Conservation (phyloP, 176 grass and related monocot genomes). For the Melocanna baccifera region DNA sequence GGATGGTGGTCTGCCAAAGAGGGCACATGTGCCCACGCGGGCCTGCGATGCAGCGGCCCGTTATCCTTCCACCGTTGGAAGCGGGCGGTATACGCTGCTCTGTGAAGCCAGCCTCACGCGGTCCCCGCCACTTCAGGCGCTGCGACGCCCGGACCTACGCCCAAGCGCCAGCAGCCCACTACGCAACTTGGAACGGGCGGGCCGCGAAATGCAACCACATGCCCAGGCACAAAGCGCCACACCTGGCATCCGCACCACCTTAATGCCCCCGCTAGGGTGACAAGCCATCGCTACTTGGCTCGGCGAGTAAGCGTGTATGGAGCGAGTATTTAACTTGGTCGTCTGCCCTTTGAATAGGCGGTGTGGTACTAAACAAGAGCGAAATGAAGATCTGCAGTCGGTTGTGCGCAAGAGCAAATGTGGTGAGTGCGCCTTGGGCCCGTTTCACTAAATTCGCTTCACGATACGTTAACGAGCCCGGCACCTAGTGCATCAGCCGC, state of each 20-base stretch:
- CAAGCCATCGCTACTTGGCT: slow-evolving; percentile 17
- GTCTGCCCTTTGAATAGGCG: background rate
- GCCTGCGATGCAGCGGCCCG: background rate
- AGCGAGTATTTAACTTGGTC: background rate
- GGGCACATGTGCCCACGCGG: background rate
- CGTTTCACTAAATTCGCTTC: background rate
- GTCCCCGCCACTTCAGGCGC: background rate
- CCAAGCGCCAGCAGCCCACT: background rate
- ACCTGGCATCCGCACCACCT: slow-evolving; percentile 26
- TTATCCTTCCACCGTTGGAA: slow-evolving; percentile 45
- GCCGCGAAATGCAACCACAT: background rate
- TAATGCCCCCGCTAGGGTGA: slow-evolving; percentile 11
- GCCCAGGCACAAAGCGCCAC: background rate
- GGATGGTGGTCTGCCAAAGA: slow-evolving; percentile 5
- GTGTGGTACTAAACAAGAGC: slow-evolving; percentile 8
- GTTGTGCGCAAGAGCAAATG: background rate
- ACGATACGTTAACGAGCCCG: too few relatives aligned
- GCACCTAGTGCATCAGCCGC: background rate
- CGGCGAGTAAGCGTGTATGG: fast-evolving
- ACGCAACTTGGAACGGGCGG: slow-evolving; percentile 28
- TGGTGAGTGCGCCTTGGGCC: background rate
- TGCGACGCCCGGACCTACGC: background rate
- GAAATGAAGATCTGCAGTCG: background rate
- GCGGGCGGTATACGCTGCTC: background rate
- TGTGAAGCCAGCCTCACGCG: background rate